Percentiles rank a stretch among this genome's conserved stretches.
Conservation (phyloP, 2,329 filamentous ascomycete genomes). For the Apiospora hydei region DNA sequence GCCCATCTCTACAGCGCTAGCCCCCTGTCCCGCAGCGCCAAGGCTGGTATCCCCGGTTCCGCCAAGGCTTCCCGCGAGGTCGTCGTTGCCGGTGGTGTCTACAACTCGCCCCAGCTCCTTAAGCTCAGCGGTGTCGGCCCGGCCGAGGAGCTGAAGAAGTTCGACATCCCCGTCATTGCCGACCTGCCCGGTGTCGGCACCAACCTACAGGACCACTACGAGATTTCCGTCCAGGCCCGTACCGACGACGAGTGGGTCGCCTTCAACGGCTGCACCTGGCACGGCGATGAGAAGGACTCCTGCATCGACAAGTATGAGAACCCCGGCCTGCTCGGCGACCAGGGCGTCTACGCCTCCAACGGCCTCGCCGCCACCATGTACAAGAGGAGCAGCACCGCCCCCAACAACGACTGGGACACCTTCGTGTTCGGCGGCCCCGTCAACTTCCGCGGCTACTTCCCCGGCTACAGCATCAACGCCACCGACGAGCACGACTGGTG, state of each 20-base stretch:
- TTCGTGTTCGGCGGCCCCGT: conserved; percentile 49
- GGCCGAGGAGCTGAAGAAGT: conserved; percentile 45
- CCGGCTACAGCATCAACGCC: conserved; percentile 43
- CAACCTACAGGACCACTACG: conserved; percentile 65
- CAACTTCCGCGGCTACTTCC: conserved; percentile 50
- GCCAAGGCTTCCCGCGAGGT: conserved; percentile 54
- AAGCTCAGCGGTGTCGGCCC: conserved; percentile 58
- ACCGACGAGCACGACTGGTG: conserved; percentile 48
- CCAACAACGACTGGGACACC: conserved; percentile 42
- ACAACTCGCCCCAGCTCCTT: conserved; percentile 60
- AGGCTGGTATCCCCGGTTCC: conserved; percentile 40
- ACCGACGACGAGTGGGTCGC: conserved; percentile 44
- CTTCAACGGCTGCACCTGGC: conserved; percentile 45
- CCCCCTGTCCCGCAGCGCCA: conserved; percentile 39
- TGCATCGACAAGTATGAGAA: conserved; percentile 39
- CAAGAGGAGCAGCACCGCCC: conserved; percentile 37
- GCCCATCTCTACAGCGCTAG: conserved; percentile 54
- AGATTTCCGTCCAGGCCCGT: conserved; percentile 53
- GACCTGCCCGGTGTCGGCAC: conserved; percentile 65
- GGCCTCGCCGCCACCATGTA: conserved; percentile 43
- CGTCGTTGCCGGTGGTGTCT: conserved; percentile 58
- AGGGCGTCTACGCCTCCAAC: conserved; percentile 45
- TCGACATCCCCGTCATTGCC: conserved; percentile 49
- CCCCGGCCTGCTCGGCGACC: conserved; percentile 31
- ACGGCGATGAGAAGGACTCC: conserved; percentile 42